Base-by-base conservation (phyloP, 306 rosid genomes). In the Lagenaria siceraria region DNA sequence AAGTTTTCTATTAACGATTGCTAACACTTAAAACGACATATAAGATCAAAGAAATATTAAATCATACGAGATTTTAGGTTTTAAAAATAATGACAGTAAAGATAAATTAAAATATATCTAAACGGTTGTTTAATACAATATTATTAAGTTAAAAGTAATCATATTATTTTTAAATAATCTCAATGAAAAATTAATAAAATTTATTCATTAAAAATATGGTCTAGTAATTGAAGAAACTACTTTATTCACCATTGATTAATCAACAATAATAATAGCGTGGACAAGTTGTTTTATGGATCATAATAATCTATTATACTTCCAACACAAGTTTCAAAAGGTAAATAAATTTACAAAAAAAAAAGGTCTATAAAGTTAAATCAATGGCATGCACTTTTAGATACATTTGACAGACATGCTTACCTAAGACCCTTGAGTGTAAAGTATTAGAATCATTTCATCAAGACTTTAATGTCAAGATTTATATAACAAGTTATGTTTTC, bases 401-500 rank as follows among this genome's bases (percentile, higher is more conserved):
- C 80, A 82, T 49, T 74, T 46, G 74, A 82, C 35, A 81, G 86
- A 86, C 90, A 84, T 85, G 91, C 88, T 80, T 85, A 87, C 91
- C 87, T 87, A 83, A 87, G 85, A 84, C 83, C 79, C 87, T 78
- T 87, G 66, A 77, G 22, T 80, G 84, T 83, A 78, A 76, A 79
- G 78, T 76, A 76, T 74, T 75, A 21, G 76, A 82, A 56, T 82
- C 84, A 79, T 87, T 84, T 86, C 62, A 60, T 82, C 75, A 74
- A 53, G 75, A 78, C 86, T 65, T 65, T 33, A 33, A 18, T 33
- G 46, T 63, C 15, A 63, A 63, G 71, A 63, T 33, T 33, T 63
- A 17, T 63, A 33, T 51, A 17, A 10, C 10, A 24, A 24, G 5
- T 29, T 5, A 36, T 36, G 10, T 12, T 29, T 61, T 6, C 40